Base-by-base conservation (phyloP, 768 basidiomycete genomes). In the Kwoniella sp. region DNA sequence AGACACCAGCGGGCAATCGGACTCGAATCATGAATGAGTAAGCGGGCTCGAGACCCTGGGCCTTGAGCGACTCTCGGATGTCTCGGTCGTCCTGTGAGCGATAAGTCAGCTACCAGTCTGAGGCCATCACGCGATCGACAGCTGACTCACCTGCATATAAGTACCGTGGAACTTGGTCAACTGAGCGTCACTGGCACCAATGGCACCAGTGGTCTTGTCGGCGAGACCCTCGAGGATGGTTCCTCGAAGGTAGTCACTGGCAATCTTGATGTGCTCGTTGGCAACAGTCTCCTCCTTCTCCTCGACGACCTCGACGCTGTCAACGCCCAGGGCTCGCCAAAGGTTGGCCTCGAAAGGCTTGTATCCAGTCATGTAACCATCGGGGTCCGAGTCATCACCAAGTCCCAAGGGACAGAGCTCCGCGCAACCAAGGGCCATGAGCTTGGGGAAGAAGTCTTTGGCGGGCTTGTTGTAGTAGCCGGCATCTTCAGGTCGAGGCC, bases 261-360 rank as follows among this genome's bases (percentile, higher is more conserved):
- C 91, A 41, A 88, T 95, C 78, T 98, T 99, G 81, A 98, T 96
- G 75, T 98, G 90, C 76, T 99, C 95, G 78, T 98, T 96, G 48
- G 95, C 96, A 74, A 99, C 93, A 1, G 89, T 84, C 64, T 98
- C 92, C 0, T 92, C 92, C 71, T 98, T 92, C 17, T 85, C 86
- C 75, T 98, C 95, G 27, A 79, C 81, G 17, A 96, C 83, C 71
- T 95, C 87, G 42, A 98, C 77, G 14, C 77, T 78, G 73, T 91
- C 95, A 39, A 98, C 91, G 44, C 93, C 91, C 25, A 98, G 79
- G 0, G 84, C 86, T 76, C 93, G 90, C 95, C 95, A 99, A 31
- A 98, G 62, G 40, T 80, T 77, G 29, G 89, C 84, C 72, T 98
- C 93, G 91, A 92, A 98, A n/a, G 81, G 59, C 73, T 88, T 93